Conservation (phyloP, 148 eudicot genomes). For the Silene uniflora region DNA sequence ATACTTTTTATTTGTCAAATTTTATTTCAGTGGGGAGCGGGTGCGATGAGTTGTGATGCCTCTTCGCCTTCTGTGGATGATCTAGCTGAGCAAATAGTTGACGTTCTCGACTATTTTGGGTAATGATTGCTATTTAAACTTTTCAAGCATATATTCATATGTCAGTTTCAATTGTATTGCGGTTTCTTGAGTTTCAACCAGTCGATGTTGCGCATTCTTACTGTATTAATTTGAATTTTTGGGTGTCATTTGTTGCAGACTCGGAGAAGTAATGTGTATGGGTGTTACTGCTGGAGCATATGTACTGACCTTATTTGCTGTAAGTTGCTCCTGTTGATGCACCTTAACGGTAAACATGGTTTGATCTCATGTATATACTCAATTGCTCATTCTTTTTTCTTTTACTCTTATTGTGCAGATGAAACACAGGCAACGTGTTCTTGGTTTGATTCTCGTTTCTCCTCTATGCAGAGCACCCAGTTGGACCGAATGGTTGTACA, state of each 20-base stretch:
- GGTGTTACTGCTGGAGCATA: conserved; percentile 98
- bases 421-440: conserved; percentile 66
- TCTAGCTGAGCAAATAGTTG: conserved; percentile 88
- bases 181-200: not conserved
- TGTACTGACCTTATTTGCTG: conserved; percentile 81
- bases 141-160: conserved; percentile 12
- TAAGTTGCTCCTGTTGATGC: conserved; percentile 35
- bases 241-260: conserved; percentile 37
- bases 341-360: not conserved
- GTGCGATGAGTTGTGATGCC: conserved; percentile 43
- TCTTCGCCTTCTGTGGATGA: conserved; percentile 66
- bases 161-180: not conserved
- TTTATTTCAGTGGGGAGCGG: conserved; percentile 88
- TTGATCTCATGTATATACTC: not conserved
- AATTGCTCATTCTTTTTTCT: conserved; percentile 19
- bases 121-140: conserved; percentile 27
- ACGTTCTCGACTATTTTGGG: conserved; percentile 87
- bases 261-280: conserved; percentile 85
- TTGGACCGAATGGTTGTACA: conserved; percentile 95
- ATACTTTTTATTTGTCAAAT: conserved; percentile 33
- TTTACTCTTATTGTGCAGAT: conserved; percentile 41
- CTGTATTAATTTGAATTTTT: not conserved
- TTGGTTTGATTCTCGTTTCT: conserved; percentile 90
- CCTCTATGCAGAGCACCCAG: conserved; percentile 94
- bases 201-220: not conserved